Conservation (phyloP, 257 asterid genomes). For the Fraxinus pennsylvanica region DNA sequence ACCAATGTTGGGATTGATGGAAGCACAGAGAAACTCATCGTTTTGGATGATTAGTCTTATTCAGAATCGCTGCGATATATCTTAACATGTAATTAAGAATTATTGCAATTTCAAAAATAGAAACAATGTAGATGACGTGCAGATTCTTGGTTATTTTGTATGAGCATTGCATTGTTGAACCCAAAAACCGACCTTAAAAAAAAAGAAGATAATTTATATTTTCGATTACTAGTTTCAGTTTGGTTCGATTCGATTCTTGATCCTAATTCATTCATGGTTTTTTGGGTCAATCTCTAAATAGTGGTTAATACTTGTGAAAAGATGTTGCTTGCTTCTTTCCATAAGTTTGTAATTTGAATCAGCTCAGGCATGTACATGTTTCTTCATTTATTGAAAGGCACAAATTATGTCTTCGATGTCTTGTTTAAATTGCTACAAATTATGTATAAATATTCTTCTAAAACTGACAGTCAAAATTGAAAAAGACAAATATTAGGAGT, state of each 20-base stretch:
- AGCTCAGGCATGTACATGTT: no score
- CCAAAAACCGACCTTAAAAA: not conserved
- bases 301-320: no score
- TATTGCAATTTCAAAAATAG: not conserved
- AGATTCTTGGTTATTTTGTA: not conserved
- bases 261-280: no score
- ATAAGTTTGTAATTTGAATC: no score
- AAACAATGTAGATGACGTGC: not conserved
- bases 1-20: not conserved
- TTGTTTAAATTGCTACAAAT: no score
- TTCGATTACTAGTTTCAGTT: not conserved
- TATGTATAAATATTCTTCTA: no score
- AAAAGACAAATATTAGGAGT: not conserved
- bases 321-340: no score
- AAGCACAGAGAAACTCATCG: not conserved
- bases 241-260: not conserved
- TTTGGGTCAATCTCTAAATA: no score
- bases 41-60: constrained; percentile 8
- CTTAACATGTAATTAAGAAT: not conserved
- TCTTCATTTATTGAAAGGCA: no score
- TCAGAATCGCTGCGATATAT: not conserved
- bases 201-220: no score
- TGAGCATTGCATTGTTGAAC: not conserved
- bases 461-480: not conserved
- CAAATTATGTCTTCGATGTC: no score